A percentile compares a stretch with the other conserved stretches of the same genome.
These are phyloP conservation scores for Pleurotus citrinopileatus DNA, from an alignment of 768 basidiomycete genomes.

Conservation along the genomic window DNA sequence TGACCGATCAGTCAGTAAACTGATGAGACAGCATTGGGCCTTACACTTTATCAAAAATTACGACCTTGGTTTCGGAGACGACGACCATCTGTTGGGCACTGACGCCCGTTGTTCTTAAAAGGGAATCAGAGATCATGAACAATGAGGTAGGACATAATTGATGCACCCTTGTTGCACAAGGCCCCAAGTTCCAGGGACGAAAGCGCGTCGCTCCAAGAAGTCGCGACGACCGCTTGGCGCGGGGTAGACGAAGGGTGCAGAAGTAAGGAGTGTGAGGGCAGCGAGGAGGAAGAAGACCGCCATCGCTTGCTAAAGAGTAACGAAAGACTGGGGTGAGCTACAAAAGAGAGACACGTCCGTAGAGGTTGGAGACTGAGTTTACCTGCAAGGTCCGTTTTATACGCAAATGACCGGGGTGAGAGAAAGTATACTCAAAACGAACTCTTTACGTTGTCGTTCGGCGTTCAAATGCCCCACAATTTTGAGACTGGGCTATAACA, in stretches of 20 bases:
- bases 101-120: conserved; percentile 19
- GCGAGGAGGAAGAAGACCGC: not conserved
- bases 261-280: not conserved
- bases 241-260: not conserved
- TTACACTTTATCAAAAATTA: conserved; percentile 23
- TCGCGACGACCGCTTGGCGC: not conserved
- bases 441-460: not conserved
- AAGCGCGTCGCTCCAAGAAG: not conserved
- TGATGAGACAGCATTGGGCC: not conserved
- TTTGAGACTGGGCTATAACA: too few relatives aligned
- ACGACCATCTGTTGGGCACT: conserved; percentile 20
- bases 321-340: conserved; percentile 1
- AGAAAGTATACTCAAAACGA: too few relatives aligned
- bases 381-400: not conserved
- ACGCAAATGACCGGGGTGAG: too few relatives aligned
- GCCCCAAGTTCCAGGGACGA: conserved; percentile 8
- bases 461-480: too few relatives aligned
- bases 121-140: not conserved
- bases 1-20: not conserved
- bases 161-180: conserved; percentile 14
- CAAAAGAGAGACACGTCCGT: not conserved
- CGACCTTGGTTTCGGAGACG: conserved; percentile 19
- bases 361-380: not conserved
- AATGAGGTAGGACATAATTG: not conserved
- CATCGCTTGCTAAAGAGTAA: not conserved